Evolutionary conservation across 2,329 filamentous ascomycete species (phyloP).

Genomic region (Truncatella angustata): DNA sequence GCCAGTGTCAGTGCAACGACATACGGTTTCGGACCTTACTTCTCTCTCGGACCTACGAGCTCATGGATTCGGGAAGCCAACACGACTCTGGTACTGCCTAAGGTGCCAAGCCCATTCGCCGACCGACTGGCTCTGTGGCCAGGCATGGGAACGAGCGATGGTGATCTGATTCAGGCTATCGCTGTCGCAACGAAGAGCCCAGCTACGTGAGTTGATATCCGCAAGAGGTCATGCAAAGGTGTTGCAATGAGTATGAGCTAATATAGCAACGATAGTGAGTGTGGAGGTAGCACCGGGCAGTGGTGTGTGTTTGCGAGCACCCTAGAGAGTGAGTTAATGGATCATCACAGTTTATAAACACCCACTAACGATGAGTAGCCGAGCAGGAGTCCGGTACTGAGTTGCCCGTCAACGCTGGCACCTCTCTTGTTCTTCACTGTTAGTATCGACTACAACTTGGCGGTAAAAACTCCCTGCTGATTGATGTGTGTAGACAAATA

Average conservation of each 20-base stretch:
- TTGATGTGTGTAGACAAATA: not conserved
- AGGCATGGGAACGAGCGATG: slow-evolving; percentile 30
- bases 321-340: slow-evolving; percentile 16
- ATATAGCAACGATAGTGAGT: slow-evolving; percentile 26
- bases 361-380: not conserved
- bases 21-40: slow-evolving; percentile 27
- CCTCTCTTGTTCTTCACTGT: not conserved
- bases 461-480: not conserved
- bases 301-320: slow-evolving; percentile 33
- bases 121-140: slow-evolving; percentile 31
- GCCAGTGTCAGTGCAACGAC: slow-evolving; percentile 12
- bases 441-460: not conserved
- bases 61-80: slow-evolving; percentile 30
- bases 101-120: slow-evolving; percentile 21
- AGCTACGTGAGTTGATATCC: slow-evolving; percentile 18
- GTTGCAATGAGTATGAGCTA: not conserved
- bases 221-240: slow-evolving; percentile 3
- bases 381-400: not conserved
- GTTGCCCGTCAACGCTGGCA: not conserved
- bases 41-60: slow-evolving; percentile 28
- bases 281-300: slow-evolving; percentile 25
- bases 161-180: slow-evolving; percentile 30
- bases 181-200: slow-evolving; percentile 27
- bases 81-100: slow-evolving; percentile 27
- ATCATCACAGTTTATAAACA: not conserved